Evolutionary conservation across 495 filamentous ascomycete genomes (phyloP), one percentile per base, ranked within the genome.

Genomic region (Neurospora sp.): DNA sequence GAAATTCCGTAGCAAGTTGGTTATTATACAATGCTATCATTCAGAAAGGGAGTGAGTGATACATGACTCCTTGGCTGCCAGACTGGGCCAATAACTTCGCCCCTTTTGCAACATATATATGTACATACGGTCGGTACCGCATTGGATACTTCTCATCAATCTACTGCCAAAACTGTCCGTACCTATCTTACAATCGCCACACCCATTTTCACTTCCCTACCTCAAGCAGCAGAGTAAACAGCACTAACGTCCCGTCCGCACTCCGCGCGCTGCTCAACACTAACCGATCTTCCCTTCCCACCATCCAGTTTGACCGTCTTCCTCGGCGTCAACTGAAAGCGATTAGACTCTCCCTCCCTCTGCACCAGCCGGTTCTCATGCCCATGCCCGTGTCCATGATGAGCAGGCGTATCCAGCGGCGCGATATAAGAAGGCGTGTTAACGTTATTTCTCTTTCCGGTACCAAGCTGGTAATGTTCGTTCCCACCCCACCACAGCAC

Each of bases 401-500:
- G 48, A 31, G 22, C 20, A 8, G 48, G 48, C 66, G 86, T 85
- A 61, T 94, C 88, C 41, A 97, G 83, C 10, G 93, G 92, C 38
- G 89, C 86, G 71, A 99, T 93, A 80, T 98, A 92, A 0, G 84
- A 85, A 16, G 96, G 96, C 11, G 85, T 84, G 40, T 86, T 82
- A 7, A 89, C 75, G 77, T 99, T 98, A 77, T 88, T 97, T 73
- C 94, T 83, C 84, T 90, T 95, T 42, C 96, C 95, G 5, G 91
- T 98, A 5, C 96, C 96, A 20, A 99, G 87, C 78, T 99, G 96
- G 78, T 92, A 97, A 74, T 89, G 87, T 82, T 99, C 95, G 77
- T 98, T 99, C 44, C 92, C 92, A 75, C 96, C 96, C 92, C 94
- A 99, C 87, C 91, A 96, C 7, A 98, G 79, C 3, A 92, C 89